These are phyloP conservation scores for Lycium barbarum DNA, from an alignment of 257 asterid species.

Conservation along the genomic window DNA sequence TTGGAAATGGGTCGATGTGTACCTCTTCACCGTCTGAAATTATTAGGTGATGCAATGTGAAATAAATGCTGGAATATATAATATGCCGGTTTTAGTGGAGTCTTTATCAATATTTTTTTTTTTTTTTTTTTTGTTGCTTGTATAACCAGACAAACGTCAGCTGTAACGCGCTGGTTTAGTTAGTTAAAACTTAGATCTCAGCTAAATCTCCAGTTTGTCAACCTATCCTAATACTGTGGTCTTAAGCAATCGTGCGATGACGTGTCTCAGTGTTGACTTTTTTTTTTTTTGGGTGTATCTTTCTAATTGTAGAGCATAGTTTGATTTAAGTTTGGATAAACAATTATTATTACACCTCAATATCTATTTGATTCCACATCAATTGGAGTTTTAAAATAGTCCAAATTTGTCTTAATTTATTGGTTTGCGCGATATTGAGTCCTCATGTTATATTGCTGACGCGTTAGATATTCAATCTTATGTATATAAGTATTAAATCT, in stretches of 20 bases:
- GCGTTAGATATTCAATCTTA: too few relatives aligned
- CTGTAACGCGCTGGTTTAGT: conserved; percentile 25
- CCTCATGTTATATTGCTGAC: too few relatives aligned
- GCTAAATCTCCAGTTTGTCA: neutral
- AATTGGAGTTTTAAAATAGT: neutral
- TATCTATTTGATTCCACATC: neutral
- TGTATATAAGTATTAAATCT: too few relatives aligned
- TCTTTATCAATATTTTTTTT: neutral
- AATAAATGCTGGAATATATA: neutral
- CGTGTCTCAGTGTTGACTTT: neutral
- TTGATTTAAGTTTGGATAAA: too few relatives aligned
- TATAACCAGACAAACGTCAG: neutral
- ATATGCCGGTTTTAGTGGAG: neutral
- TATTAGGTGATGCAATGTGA: neutral
- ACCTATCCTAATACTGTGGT: neutral
- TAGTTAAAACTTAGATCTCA: neutral
- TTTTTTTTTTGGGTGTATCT: neutral
- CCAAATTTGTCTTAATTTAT: neutral
- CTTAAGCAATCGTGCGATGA: neutral
- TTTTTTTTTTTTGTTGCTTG: neutral
- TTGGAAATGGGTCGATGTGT: neutral
- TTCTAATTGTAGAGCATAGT: neutral
- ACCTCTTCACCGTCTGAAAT: neutral
- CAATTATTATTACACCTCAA: neutral
- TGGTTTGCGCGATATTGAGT: too few relatives aligned